Evolutionary conservation across 2,329 filamentous ascomycete genomes (phyloP).

Genomic region (Xylariaceae sp.): DNA sequence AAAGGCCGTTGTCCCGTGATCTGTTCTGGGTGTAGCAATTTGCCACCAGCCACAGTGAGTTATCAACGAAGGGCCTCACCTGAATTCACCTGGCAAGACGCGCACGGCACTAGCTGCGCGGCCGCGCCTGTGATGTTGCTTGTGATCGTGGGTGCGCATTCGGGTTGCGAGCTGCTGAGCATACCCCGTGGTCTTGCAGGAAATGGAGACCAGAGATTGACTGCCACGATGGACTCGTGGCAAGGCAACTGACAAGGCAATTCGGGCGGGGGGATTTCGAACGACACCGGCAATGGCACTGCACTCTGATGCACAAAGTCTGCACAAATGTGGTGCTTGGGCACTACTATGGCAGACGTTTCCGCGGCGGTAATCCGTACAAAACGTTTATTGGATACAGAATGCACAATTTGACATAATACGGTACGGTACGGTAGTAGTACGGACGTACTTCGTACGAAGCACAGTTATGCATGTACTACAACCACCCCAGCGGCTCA

Average conservation of each 20-base stretch:
- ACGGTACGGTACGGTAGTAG: not conserved
- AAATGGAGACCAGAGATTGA: not conserved
- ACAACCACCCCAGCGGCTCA: not conserved
- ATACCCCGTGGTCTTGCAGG: conserved; percentile 12
- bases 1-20: not conserved
- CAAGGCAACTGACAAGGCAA: not conserved
- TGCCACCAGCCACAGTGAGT: no score
- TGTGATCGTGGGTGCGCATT: conserved; percentile 3
- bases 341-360: no score
- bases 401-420: no score
- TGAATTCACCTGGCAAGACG: not conserved
- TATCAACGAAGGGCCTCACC: not conserved
- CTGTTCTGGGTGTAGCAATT: not conserved
- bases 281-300: no score
- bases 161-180: conserved; percentile 12
- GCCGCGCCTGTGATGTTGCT: conserved; percentile 11
- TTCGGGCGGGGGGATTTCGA: no score
- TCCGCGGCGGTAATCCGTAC: no score
- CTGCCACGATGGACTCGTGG: no score
- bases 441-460: not conserved
- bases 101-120: conserved; percentile 5
- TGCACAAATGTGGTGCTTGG: no score
- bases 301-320: not conserved
- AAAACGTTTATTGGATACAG: no score
- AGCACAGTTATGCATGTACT: not conserved